Conservation (phyloP, 73 alveolate species). For the Blepharisma japonicum region DNA sequence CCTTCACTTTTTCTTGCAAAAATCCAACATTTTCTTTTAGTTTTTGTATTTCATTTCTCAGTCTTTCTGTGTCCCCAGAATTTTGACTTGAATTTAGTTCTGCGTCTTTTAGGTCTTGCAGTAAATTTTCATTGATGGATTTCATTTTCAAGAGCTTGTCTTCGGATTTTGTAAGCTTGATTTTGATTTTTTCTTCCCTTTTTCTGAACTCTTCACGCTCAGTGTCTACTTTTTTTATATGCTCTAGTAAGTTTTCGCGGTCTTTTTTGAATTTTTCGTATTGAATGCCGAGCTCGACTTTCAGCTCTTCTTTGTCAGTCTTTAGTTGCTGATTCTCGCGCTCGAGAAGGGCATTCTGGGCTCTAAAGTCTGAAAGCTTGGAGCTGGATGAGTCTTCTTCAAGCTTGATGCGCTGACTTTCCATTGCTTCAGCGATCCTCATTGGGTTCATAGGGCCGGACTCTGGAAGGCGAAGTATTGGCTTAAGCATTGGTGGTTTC, state of each 20-base stretch:
- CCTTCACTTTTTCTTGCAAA: not conserved
- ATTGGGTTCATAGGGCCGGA: not conserved
- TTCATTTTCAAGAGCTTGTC: not conserved
- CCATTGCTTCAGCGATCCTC: not conserved
- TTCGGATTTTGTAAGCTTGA: not conserved
- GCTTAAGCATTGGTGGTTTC: not conserved
- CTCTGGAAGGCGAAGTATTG: conserved; percentile 1
- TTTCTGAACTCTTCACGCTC: not conserved
- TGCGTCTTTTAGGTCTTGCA: not conserved
- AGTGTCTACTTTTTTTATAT: not conserved
- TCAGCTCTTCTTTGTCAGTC: not conserved
- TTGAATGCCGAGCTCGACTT: not conserved
- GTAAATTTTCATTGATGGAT: not conserved
- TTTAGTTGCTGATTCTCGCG: not conserved
- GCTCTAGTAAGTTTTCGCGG: not conserved
- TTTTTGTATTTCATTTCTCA: not conserved
- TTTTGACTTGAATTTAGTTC: not conserved
- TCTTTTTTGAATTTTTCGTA: not conserved
- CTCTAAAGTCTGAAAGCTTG: not conserved
- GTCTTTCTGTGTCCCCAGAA: not conserved
- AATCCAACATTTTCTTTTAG: too few relatives aligned
- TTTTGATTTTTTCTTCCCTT: not conserved
- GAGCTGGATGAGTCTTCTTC: not conserved
- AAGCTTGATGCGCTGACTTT: not conserved
- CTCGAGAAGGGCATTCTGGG: not conserved